Conservation (phyloP, 177 flowering plant species). For the Telopea speciosissima region DNA sequence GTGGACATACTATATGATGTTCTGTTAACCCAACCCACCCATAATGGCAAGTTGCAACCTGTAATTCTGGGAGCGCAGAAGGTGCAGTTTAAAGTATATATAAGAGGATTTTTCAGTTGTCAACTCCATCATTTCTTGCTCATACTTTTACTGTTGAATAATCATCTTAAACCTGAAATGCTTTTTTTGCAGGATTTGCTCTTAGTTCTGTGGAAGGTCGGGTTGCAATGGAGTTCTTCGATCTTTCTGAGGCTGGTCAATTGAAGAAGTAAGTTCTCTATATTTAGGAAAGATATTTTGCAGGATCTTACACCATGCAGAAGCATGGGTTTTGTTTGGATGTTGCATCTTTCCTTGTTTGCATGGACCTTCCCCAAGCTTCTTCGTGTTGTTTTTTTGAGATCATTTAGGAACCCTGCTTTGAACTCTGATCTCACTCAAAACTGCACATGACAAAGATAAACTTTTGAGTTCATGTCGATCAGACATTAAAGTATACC, state of each 20-base stretch:
- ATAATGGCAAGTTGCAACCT: neutral
- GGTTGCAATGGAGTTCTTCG: slow-evolving; percentile 98
- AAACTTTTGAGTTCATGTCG: neutral
- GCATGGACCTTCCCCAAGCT: neutral
- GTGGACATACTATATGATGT: neutral
- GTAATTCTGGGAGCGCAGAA: neutral
- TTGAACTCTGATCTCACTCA: neutral
- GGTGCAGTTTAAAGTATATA: neutral
- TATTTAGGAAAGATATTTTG: neutral
- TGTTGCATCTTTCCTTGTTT: neutral
- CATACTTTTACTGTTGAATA: neutral
- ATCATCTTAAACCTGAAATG: neutral
- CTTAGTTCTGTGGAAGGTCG: slow-evolving; percentile 99
- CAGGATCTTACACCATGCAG: neutral
- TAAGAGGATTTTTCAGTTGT: neutral
- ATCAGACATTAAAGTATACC: neutral
- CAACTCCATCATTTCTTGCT: slow-evolving; percentile 1
- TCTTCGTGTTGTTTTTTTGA: neutral
- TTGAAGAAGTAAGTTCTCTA: slow-evolving; percentile 73
- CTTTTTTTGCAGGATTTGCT: slow-evolving; percentile 72
- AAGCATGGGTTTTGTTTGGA: neutral
- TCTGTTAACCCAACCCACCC: neutral
- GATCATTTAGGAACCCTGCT: neutral
- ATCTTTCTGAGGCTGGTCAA: slow-evolving; percentile 91
- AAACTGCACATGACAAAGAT: neutral